Conservation (phyloP, 371 early-diverging fungal genomes). For the Gilbertella persicaria region DNA sequence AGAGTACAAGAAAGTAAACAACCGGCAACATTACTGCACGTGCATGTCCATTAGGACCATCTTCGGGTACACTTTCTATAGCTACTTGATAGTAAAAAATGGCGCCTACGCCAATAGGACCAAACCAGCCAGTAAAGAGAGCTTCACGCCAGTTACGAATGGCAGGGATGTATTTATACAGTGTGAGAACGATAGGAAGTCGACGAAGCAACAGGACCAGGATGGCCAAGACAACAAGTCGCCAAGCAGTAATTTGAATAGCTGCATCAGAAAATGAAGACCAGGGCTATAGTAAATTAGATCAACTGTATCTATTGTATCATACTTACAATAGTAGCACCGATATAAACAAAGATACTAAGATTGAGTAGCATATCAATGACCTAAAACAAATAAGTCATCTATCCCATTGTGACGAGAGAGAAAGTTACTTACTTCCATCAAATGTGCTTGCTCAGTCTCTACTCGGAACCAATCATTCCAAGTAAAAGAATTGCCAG, state of each 20-base stretch:
- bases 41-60: conserved; percentile 18
- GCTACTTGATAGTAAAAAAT: conserved; percentile 73
- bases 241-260: conserved; percentile 52
- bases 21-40: conserved; percentile 56
- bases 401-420: conserved; percentile 10
- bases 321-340: conserved; percentile 64
- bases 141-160: conserved; percentile 74
- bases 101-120: conserved; percentile 89
- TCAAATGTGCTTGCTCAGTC: conserved; percentile 78
- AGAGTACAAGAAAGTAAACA: conserved; percentile 68
- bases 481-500: conserved; percentile 88
- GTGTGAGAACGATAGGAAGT: conserved; percentile 68
- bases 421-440: conserved; percentile 51
- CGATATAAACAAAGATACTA: conserved; percentile 90
- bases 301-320: background rate
- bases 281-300: conserved; percentile 61
- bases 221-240: conserved; percentile 60
- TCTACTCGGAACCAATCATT: conserved; percentile 86
- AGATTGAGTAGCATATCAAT: conserved; percentile 86
- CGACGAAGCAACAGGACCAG: conserved; percentile 79
- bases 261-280: conserved; percentile 46
- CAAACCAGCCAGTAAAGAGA: conserved; percentile 94
- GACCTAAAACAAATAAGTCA: conserved; percentile 9
- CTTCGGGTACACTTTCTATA: conserved; percentile 24
- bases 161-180: conserved; percentile 69